Evolutionary conservation across 768 basidiomycete species (phyloP).

Genomic region (Mycena crocata): DNA sequence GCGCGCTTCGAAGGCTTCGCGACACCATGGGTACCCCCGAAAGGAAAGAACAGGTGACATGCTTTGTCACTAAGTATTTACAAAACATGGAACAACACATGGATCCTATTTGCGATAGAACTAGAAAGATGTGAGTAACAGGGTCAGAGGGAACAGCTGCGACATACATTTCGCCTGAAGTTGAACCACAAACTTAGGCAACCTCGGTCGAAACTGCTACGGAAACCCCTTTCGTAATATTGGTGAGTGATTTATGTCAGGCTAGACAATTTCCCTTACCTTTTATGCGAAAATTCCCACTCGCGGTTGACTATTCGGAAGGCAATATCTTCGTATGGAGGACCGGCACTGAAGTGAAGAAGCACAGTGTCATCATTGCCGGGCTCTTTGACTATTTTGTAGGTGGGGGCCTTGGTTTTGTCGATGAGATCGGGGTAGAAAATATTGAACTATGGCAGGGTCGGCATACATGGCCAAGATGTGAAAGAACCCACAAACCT

Average conservation of each 20-base stretch:
- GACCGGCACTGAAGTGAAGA: constrained; percentile 94
- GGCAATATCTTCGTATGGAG: constrained; percentile 98
- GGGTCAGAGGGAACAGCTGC: constrained; percentile 14
- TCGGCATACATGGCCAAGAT: constrained; percentile 21
- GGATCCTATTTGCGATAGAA: constrained; percentile 80
- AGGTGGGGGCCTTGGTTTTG: constrained; percentile 96
- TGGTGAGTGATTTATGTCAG: constrained; percentile 10
- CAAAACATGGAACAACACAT: constrained; percentile 22
- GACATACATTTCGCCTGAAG: constrained; percentile 90
- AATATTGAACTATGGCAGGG: constrained; percentile 79
- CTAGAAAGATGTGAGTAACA: constrained; percentile 50
- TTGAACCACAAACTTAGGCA: constrained; percentile 97
- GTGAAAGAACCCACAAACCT: constrained; percentile 58
- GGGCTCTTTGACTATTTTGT: constrained; percentile 93
- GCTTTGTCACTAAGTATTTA: no score
- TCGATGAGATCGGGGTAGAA: constrained; percentile 99
- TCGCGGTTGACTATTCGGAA: constrained; percentile 97
- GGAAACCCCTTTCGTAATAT: constrained; percentile 82
- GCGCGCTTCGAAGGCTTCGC: no score
- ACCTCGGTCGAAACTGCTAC: constrained; percentile 96
- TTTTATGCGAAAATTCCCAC: constrained; percentile 99
- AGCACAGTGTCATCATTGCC: constrained; percentile 96
- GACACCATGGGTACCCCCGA: no score
- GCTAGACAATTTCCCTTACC: constrained; percentile 56
- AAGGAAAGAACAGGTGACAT: no score